These are phyloP conservation scores for Phyllostachys edulis DNA, from an alignment of 176 grass and related monocot species.

Conservation along the genomic window DNA sequence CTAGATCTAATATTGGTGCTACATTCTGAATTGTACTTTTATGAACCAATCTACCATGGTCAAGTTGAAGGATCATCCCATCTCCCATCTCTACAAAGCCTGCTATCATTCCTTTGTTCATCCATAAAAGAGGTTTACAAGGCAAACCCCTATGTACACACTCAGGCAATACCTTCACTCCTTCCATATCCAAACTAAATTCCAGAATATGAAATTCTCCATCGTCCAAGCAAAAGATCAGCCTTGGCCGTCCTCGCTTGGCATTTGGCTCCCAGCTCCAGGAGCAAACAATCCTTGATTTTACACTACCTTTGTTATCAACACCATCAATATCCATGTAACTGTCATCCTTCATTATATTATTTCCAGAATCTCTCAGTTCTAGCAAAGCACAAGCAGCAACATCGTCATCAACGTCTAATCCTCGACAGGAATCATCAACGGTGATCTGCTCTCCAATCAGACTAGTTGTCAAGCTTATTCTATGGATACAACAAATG, in stretches of 20 bases:
- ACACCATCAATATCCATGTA: slow-evolving; percentile 87
- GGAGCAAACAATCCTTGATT: slow-evolving; percentile 73
- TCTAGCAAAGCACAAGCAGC: slow-evolving; percentile 96
- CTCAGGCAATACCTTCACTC: slow-evolving; percentile 63
- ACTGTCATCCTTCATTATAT: slow-evolving; percentile 67
- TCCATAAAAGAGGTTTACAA: slow-evolving; percentile 78
- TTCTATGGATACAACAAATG: slow-evolving; percentile 64
- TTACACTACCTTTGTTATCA: slow-evolving; percentile 49
- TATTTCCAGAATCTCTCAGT: slow-evolving; percentile 78
- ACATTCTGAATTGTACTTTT: slow-evolving; percentile 91
- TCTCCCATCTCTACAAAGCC: slow-evolving; percentile 96
- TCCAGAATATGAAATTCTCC: slow-evolving; percentile 86
- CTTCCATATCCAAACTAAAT: slow-evolving; percentile 65
- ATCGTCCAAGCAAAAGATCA: slow-evolving; percentile 81
- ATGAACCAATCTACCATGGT: slow-evolving; percentile 58
- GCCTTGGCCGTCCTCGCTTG: slow-evolving; percentile 48
- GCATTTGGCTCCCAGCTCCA: slow-evolving; percentile 91
- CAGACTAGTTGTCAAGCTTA: slow-evolving; percentile 51
- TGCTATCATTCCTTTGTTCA: slow-evolving; percentile 65
- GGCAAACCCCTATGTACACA: slow-evolving; percentile 62
- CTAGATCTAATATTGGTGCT: slow-evolving; percentile 89
- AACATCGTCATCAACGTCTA: slow-evolving; percentile 81
- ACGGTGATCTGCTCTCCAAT: slow-evolving; percentile 60
- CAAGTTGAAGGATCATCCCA: slow-evolving; percentile 83
- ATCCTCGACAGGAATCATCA: slow-evolving; percentile 73